Conservation (phyloP, 225 moss, liverwort and hornwort genomes). For the Ulota crispa region DNA sequence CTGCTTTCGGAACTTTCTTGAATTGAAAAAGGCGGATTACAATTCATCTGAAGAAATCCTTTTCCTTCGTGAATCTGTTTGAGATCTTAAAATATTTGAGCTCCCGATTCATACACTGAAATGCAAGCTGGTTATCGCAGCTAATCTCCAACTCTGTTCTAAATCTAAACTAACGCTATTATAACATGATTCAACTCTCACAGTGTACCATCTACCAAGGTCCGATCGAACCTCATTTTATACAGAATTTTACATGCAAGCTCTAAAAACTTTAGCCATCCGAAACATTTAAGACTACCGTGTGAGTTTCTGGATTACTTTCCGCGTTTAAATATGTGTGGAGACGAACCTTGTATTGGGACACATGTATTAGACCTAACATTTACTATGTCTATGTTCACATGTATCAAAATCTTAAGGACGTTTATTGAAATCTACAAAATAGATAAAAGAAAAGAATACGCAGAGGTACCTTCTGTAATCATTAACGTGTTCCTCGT, state of each 20-base stretch:
- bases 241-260: conserved; percentile 5
- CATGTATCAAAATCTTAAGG: background rate
- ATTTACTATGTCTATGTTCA: background rate
- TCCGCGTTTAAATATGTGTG: background rate
- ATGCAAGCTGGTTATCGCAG: background rate
- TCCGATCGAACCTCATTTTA: background rate
- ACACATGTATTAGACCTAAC: no score
- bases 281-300: background rate
- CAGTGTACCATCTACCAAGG: background rate
- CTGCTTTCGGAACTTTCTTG: background rate
- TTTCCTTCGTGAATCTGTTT: background rate
- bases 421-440: background rate
- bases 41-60: background rate
- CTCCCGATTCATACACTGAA: background rate
- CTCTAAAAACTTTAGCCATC: background rate
- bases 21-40: background rate
- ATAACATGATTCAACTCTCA: background rate
- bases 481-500: background rate
- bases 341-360: background rate
- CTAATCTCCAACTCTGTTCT: conserved; percentile 4
- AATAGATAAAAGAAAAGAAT: background rate
- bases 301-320: background rate
- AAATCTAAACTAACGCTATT: background rate
- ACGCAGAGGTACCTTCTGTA: background rate
- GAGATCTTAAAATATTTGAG: background rate